Base-by-base conservation (phyloP, 78 protist species). In the Chrysochromulina parva region DNA sequence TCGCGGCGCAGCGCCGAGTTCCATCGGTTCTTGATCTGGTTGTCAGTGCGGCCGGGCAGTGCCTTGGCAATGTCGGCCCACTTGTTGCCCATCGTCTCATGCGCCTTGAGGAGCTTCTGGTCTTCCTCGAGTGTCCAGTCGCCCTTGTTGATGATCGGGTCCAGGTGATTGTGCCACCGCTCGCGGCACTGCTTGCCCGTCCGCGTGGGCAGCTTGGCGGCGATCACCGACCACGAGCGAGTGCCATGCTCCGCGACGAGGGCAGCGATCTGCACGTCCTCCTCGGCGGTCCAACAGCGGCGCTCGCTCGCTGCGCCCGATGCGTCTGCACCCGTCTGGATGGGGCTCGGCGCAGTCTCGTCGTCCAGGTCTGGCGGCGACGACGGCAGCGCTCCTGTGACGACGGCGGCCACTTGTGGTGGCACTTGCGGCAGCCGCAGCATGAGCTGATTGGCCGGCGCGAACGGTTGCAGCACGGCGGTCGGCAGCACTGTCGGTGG, bases 1-100 rank as follows among this genome's bases (percentile, higher is more conserved):
- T 57, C 88, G 4, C 88, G 88, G 52, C 88, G 66, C 84, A 88
- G 50, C 11, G 91, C 53, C 26, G 85, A 57, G 84, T 88, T 88
- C 91, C 91, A 88, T 13, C 67, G 81, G 54, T 88, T 88, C 85
- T 88, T 88, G 85, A 88, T 71, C 71, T 50, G 28, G 84, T 88
- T 88, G 85, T 88, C 81, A 55, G 90, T 86, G 55, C 90, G 71
- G 54, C 90, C 90, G 24, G 71, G 47, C 19, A 86, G 54, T 13
- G 1, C 73, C 85, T 71, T 66, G n/a, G 91, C 91, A 65, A 88
- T 88, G 4, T 69, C 74, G 4, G 84, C 82, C 91, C 91, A 87
- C 57, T 24, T 11, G 60, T 78, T 78, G 60, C 85, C 85, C 17
- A 53, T 4, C 48, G 19, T 3, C 48, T 11, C 9, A 4, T 71